Base-by-base conservation (phyloP, 1,284 basidiomycete species). In the Melampsora americana region DNA sequence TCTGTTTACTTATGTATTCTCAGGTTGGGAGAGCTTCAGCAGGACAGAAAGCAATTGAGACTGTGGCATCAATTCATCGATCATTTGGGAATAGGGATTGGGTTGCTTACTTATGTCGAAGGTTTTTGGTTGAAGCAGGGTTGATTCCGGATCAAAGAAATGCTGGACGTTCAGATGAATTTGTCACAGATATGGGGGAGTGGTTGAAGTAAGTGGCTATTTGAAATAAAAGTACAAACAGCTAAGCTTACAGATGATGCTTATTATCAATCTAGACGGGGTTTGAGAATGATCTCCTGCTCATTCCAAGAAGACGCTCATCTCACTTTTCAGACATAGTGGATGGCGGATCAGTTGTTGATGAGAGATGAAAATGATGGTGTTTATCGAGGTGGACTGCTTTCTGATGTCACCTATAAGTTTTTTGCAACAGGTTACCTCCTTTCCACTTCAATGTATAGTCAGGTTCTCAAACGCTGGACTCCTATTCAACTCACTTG, bases 401-500 rank as follows among this genome's bases (percentile, higher is more conserved):
- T 66, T 14, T 66, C 65, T 5, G 65, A 66, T 46, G 65, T 66
- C 7, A 66, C 65, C 23, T 68, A 68, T 35, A n/a, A 35, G 11
- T 61, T 61, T 26, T 70, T 70, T 44, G 56, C 56, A 56, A 70
- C 18, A 11, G 68, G 53, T 1, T 60, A 59, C 28, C 23, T 70
- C 6, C 39, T 70, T 11, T 28, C 56, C 7, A 70, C 30, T 23
- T 53, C 32, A 39, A 69, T 69, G 67, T 69, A 30, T 42, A 56
- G 53, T 35, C 16, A 30, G 32, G 20, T n/a, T 2, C 18, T 61
- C 23, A 20, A 9, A 23, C 9, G 56, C 28, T 70, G 68, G 68
- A 44, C 59, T n/a, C 68, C 68, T 6, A 35, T 60, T 20, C 53
- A 70, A 61, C 68, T 60, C 14, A 23, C 68, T 14, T 70, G 53